Base-by-base conservation (phyloP, 345 rosid genomes). In the Brassica cretica region DNA sequence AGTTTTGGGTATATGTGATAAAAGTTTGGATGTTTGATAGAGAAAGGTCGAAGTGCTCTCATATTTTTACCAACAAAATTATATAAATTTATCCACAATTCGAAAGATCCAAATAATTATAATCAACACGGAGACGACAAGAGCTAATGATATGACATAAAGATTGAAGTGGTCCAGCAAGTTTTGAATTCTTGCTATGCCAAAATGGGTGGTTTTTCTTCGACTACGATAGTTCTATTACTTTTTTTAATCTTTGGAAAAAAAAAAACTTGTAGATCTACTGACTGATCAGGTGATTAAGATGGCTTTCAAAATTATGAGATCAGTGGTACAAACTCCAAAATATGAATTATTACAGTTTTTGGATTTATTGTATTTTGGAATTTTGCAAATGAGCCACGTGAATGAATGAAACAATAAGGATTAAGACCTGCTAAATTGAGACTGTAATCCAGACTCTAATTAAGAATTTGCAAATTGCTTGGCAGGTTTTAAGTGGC, bases 71-170 rank as follows among this genome's bases (percentile, higher is more conserved):
- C 11, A 44, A 35, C 44, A 32, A 44, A 72, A 72, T 32, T 21
- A 78, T 66, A 60, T 15, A n/a, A 32, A 4, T 7, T n/a, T 70
- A 30, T 60, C 33, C 5, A 51, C 49, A 49, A 46, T 61, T 73
- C 78, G 70, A 79, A 62, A 8, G 9, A 46, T 79, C 74, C 78
- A 72, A 24, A 35, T 33, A 35, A 49, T 61, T 60, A 73, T 27
- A 25, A 30, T 73, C 53, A 35, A 62, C n/a, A 49, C 12, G 37
- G 70, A 24, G 41, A 79, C 51, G 82, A 79, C 82, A 79, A 79
- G 70, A 62, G 82, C 82, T 79, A 73, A 79, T 73, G 82, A 79
- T 79, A 68, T 68, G 78, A 73, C 82, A 62, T 79, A 35, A 68
- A 79, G 82, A 35, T 68, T 68, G 62, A 64, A 24, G 64, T 78